phyloP scores from a whole-genome alignment of 371 early-diverging fungal species.

The Mortierella sp. region DNA sequence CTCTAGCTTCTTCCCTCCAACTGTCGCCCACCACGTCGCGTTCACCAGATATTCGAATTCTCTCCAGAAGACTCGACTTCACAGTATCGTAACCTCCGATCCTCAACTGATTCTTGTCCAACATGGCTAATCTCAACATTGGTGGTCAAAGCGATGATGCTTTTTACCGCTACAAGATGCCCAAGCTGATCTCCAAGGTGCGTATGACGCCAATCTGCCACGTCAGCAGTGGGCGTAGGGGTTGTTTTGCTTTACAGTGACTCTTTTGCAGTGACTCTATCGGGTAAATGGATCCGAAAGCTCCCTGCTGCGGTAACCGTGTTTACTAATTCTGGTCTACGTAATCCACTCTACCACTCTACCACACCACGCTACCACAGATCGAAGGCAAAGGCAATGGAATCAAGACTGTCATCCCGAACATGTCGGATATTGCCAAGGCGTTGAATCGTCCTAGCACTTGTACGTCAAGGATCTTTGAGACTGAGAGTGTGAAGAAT shows the following conservation, averaged over 20 bases:
- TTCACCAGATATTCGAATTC: slow-evolving; percentile 42
- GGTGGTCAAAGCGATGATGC: slow-evolving; percentile 89
- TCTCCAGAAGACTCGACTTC: slow-evolving; percentile 48
- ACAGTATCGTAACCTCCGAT: slow-evolving; percentile 42
- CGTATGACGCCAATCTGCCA: neutral
- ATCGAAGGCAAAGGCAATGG: slow-evolving; percentile 99
- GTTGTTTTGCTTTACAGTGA: too few species aligned
- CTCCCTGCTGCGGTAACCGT: slow-evolving; percentile 10
- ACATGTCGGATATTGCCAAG: slow-evolving; percentile 96
- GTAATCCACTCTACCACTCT: slow-evolving; percentile 1
- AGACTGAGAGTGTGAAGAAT: too few species aligned
- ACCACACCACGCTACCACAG: slow-evolving; percentile 48
- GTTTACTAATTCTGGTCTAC: slow-evolving; percentile 1
- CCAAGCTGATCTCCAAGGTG: slow-evolving; percentile 87
- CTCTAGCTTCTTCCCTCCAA: slow-evolving; percentile 13
- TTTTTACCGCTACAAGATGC: slow-evolving; percentile 99
- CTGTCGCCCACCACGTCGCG: slow-evolving; percentile 48
- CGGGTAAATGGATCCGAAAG: neutral
- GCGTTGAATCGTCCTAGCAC: slow-evolving; percentile 93
- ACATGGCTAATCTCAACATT: slow-evolving; percentile 87
- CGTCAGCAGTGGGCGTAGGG: too few species aligned
- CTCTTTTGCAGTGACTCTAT: neutral
- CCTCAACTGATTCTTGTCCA: slow-evolving; percentile 43
- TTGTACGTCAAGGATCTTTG: slow-evolving; percentile 58
- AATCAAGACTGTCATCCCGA: slow-evolving; percentile 98